Evolutionary conservation across 495 filamentous ascomycete species (phyloP), one percentile per base, ranked within the genome.

Genomic region (Eremomyces bilateralis): DNA sequence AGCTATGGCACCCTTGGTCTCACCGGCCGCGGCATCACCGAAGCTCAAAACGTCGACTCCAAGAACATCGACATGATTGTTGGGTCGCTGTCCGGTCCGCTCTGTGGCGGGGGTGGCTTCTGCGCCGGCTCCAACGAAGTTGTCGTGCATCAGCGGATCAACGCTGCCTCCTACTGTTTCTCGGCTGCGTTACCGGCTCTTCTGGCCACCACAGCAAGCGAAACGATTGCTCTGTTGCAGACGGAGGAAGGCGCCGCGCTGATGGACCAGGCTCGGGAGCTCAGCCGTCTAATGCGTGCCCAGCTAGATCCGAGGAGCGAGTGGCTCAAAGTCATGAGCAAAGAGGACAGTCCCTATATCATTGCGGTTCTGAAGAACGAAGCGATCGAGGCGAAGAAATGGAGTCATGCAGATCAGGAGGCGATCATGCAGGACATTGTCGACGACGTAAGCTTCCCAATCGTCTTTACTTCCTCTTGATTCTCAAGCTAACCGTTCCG

Each of bases 41-140:
- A 97, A 51, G 79, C 84, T 17, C 85, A 93, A 43, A 92, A 94
- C 45, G 83, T 95, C 12, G 90, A 95, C 54, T 71, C 82, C 0
- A 65, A 68, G 0, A 72, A 81, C 34, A 73, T 95, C 32, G 88
- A 97, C 53, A 91, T 95, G 80, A 83, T 95, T 34, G 65, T 94
- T 40, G 90, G 90, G 21, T 90, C 83, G 31, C 67, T 97, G 20
- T 75, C 88, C 10, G 82, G 90, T 20, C 74, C 82, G 13, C 63
- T 95, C 29, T 82, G 85, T 49, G 82, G 80, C 8, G 88, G 82
- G 29, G 88, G 88, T 38, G 88, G 88, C 20, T 97, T 97, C 62
- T 97, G 88, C 51, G 81, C 82, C 22, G 83, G 85, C 16, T 70
- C 72, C 20, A 67, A 70, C 34, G 88, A 93, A 49, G 80, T 95